phyloP scores from a whole-genome alignment of 768 basidiomycete genomes.

The Mycena venus region DNA sequence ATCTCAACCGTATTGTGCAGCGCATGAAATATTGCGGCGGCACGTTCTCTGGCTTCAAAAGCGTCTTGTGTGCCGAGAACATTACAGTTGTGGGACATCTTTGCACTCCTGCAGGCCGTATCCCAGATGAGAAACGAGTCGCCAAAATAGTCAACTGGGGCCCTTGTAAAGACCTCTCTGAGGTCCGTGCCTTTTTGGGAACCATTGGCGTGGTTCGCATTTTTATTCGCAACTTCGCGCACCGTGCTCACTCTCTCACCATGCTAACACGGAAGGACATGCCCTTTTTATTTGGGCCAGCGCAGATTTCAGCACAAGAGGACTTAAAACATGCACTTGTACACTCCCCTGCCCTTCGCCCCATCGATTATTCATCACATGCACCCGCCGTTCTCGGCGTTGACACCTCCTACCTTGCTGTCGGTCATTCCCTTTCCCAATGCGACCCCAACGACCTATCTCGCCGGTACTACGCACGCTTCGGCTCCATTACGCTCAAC shows the following conservation, averaged over 20 bases:
- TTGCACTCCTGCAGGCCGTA: background rate
- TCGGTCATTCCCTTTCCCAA: conserved; percentile 55
- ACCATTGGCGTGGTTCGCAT: background rate
- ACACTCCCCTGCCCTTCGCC: conserved; percentile 29
- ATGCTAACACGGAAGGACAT: background rate
- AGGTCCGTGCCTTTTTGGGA: background rate
- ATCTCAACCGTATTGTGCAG: conserved; percentile 47
- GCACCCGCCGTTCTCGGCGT: conserved; percentile 51
- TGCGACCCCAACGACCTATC: conserved; percentile 32
- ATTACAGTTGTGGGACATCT: background rate
- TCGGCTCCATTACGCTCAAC: conserved; percentile 55
- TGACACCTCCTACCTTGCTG: conserved; percentile 49
- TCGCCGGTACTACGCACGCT: conserved; percentile 41
- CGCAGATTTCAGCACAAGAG: too few relatives aligned
- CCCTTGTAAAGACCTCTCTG: background rate
- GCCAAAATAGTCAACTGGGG: background rate
- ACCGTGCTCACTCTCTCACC: background rate
- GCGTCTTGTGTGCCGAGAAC: background rate
- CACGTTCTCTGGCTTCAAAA: too few relatives aligned
- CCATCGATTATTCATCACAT: conserved; percentile 40
- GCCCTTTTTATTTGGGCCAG: background rate
- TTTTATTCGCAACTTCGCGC: background rate
- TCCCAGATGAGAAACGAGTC: background rate
- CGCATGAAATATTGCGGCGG: too few relatives aligned
- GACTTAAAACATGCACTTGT: conserved; percentile 6